Base-by-base conservation (phyloP, 805 yeast species). In the Hanseniaspora vineae region DNA sequence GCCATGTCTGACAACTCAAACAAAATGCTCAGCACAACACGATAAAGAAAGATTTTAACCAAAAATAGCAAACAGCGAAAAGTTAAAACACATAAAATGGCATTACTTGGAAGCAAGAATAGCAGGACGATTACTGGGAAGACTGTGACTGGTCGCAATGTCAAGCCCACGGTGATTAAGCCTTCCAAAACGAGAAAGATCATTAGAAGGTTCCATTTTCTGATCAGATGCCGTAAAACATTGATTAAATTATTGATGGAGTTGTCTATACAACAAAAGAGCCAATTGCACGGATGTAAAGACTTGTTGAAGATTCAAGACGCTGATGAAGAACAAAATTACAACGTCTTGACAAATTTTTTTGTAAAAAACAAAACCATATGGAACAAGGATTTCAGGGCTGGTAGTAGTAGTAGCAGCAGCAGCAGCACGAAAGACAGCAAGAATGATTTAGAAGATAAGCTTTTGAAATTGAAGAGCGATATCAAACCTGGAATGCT, bases 131-230 rank as follows among this genome's bases (percentile, higher is more conserved):
- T 66, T 15, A 64, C 67, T 13, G 70, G 71, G 20, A 53, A 53
- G 37, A 48, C 50, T 3, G 57, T 58, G 42, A 61, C 64, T 23
- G 64, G 63, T 42, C 58, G 58, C 49, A 51, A 54, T 46, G 54
- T 57, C 39, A 58, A 64, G 31, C 59, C 61, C 9, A 78, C 81
- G 2, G 69, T 69, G 8, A 69, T 81, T 48, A 86, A 81, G 61
- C 95, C 87, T 3, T 71, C 73, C 42, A 70, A 77, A 55, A 82
- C 95, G 0, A 69, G 96, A 44, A 79, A 76, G 55, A 70, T 89
- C 18, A 89, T 89, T 29, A 72, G 96, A 48, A 64, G 87, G 39
- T 87, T 77, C 53, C 97, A 88, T 61, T 73, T 77, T 1, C 67
- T 89, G 14, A 71, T 81, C 49, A 84, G 81, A 54, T 72, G 76